Evolutionary conservation across 208 protist genomes (phyloP), one percentile per base, ranked within the genome.

Genomic region (Trypanosoma brucei): DNA sequence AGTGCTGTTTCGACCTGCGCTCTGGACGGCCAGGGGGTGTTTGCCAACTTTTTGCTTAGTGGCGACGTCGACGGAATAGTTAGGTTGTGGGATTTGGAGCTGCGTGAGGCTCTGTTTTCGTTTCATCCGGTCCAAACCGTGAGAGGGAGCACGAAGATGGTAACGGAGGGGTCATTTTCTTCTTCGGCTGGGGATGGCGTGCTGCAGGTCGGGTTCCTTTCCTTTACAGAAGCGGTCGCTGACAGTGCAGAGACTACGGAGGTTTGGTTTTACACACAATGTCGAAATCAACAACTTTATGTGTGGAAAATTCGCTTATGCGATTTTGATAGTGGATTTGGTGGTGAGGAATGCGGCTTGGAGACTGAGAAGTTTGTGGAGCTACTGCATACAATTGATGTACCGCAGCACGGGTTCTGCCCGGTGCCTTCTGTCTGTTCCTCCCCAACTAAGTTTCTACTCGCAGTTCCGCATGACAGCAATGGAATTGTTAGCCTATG

Each of bases 331-430:
- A 36, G 40, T 52, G 22, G 22, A 22, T 6, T 11, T 35, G 31
- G n/a, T 40, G 42, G 56, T 33, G 50, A 54, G 31, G 50, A 6
- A n/a, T n/a, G n/a, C 30, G n/a, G 50, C 8, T 54, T 57, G 1
- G 44, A 52, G 34, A 13, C 14, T 33, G 9, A 33, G 40, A 46
- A 34, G 1, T 55, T 33, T 44, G 14, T 72, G 8, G 42, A 60
- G 7, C 73, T 91, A 30, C 9, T 87, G 34, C 69, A 75, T 35
- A 78, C 59, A 2, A 58, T 90, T 34, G 63, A 69, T 35, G 79
- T 84, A n/a, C 83, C 81, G 14, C 87, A 91, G 49, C 72, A 90
- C 61, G 83, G 79, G 11, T 93, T 91, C 60, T 91, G 87, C 49
- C 55, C 79, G 2, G 83, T 79, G 0, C 55, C 59, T n/a, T 59